Percentiles rank a stretch among this genome's conserved stretches.
These are phyloP conservation scores for Erucastrum elatum DNA, from an alignment of 345 rosid species.

Conservation along the genomic window DNA sequence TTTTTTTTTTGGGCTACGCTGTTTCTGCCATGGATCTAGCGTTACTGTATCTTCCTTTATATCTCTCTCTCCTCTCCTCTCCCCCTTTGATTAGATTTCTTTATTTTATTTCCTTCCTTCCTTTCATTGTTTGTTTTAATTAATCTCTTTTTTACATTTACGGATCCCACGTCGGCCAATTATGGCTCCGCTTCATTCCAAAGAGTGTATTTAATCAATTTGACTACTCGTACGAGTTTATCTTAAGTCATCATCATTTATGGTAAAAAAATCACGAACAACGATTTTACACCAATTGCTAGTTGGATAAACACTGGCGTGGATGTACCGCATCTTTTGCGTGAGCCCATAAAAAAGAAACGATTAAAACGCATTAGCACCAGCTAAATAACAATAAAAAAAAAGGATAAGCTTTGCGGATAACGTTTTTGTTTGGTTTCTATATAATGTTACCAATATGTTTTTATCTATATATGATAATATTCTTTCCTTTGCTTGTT, in stretches of 20 bases:
- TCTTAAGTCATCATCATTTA: background rate
- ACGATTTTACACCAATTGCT: background rate
- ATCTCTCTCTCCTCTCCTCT: background rate
- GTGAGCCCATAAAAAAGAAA: background rate
- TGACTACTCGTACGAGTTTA: too few relatives aligned
- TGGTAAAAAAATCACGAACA: background rate
- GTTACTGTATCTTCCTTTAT: slow-evolving; percentile 29
- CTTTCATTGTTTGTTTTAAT: background rate
- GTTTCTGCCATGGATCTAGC: slow-evolving; percentile 41
- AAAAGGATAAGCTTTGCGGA: background rate
- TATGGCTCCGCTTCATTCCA: background rate
- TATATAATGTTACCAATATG: background rate
- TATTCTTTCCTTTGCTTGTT: background rate
- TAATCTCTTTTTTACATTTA: background rate
- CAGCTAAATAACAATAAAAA: background rate
- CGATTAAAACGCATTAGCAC: background rate
- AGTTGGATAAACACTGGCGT: background rate
- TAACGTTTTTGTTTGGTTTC: background rate
- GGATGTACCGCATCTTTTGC: background rate
- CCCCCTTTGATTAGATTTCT: background rate
- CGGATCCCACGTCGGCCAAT: background rate
- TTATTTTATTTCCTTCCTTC: background rate
- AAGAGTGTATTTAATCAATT: too few relatives aligned
- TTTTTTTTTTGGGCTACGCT: slow-evolving; percentile 28
- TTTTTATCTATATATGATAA: too few relatives aligned